Percentiles rank a stretch among this genome's conserved stretches.
phyloP scores from a whole-genome alignment of 2,329 filamentous ascomycete genomes.

The Aspergillus awamori region DNA sequence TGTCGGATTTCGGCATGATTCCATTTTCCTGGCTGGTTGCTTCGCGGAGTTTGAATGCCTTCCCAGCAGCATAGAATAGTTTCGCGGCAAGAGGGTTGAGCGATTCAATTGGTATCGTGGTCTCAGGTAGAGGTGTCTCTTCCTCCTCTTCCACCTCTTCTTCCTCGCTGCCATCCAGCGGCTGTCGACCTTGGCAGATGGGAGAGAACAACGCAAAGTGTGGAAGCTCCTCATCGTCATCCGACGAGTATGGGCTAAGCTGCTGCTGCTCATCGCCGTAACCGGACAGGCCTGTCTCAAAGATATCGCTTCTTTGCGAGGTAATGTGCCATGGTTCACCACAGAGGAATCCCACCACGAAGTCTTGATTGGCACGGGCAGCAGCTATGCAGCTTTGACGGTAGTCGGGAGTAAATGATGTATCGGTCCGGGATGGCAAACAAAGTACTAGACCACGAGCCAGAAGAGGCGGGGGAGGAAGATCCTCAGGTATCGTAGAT shows the following conservation, averaged over 20 bases:
- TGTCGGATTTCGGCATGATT: neutral
- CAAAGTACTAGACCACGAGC: constrained; percentile 42
- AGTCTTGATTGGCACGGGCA: constrained; percentile 44
- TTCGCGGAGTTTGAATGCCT: constrained; percentile 18
- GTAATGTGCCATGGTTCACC: constrained; percentile 41
- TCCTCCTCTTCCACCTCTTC: constrained; percentile 7
- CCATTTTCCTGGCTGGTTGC: constrained; percentile 7
- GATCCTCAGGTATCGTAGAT: constrained; percentile 26
- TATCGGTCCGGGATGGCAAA: constrained; percentile 36
- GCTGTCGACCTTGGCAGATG: constrained; percentile 21
- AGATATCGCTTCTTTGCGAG: constrained; percentile 32
- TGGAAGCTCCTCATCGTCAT: constrained; percentile 18
- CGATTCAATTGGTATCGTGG: constrained; percentile 8
- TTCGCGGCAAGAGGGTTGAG: constrained; percentile 17
- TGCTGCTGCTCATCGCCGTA: constrained; percentile 22
- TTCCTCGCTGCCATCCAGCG: constrained; percentile 15
- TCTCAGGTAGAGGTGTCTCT: constrained; percentile 1
- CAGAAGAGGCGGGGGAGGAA: constrained; percentile 39
- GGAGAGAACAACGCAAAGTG: constrained; percentile 23
- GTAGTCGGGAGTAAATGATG: constrained; percentile 38
- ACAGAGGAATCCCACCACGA: constrained; percentile 42
- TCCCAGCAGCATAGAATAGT: constrained; percentile 15
- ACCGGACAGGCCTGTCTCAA: constrained; percentile 27
- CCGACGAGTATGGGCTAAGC: constrained; percentile 20
- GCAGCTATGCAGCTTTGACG: constrained; percentile 40